Evolutionary conservation across 371 early-diverging fungal genomes (phyloP), one percentile per base, ranked within the genome.

Genomic region (Nematocida displodere): DNA sequence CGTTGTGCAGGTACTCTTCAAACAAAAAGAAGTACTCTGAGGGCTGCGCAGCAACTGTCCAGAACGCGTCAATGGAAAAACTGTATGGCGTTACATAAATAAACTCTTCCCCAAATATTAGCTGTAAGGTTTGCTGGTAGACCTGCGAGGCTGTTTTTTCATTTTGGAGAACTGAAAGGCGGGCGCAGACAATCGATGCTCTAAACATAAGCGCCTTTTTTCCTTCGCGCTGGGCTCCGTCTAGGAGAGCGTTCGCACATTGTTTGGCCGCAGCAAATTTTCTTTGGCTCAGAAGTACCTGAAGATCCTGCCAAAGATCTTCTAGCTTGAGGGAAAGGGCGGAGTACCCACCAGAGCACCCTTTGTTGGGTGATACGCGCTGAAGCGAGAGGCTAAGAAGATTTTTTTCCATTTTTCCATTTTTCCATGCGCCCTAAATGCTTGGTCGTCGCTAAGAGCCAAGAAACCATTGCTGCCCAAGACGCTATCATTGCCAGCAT

Each of bases 1-100:
- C 36, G 44, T 71, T 71, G n/a, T 22, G 5, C n/a, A 61, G 40
- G 47, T 58, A 58, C 47, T 71, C 75, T 15, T 71, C 44, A 20
- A 71, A 53, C 24, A 71, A 8, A 52, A 59, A 59, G 36, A 13
- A 5, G 15, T 34, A 29, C 7, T 24, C 36, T 15, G n/a, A 0
- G 0, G 3, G 34, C 1, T 22, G 36, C 13, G 5, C 20, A 17
- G 34, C 24, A 15, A 52, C 44, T 3, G 20, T 4, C 13, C 33
- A 22, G 46, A 71, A 61, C 3, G 49, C 1, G 26, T 26, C 62
- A 2, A 49, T 42, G 17, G 20, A n/a, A 40, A 56, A 71, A 44
- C 62, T 61, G 44, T 71, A 61, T 29, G 29, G 22, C 0, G n/a
- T 33, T 3, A 8, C 28, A 34, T 61, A 71, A 4, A 61, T 46